A percentile compares a stretch with the other conserved stretches of the same genome.
Evolutionary conservation across 495 filamentous ascomycete genomes (phyloP).

Genomic region (Chaetomium fimeti): DNA sequence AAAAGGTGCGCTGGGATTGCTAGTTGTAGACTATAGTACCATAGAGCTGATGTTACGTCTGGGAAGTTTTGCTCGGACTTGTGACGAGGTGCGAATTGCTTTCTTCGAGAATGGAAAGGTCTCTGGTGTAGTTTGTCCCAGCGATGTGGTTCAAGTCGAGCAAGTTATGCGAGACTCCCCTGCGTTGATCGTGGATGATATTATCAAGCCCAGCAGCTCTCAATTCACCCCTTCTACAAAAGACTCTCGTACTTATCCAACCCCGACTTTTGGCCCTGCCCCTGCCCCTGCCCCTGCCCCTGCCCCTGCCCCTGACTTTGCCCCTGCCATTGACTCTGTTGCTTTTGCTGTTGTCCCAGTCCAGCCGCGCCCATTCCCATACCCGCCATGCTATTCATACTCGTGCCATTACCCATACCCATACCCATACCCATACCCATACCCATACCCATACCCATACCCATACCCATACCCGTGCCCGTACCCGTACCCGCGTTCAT

Average conservation of each 20-base stretch:
- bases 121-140: too few relatives aligned
- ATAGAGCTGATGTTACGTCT: background rate
- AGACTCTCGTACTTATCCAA: constrained; percentile 82
- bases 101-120: too few relatives aligned
- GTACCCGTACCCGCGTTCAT: constrained; percentile 24
- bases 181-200: background rate
- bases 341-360: constrained; percentile 25
- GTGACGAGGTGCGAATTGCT: background rate
- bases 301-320: constrained; percentile 29
- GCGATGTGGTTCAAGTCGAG: too few relatives aligned
- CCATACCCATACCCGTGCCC: constrained; percentile 28
- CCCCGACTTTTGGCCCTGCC: constrained; percentile 54
- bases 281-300: constrained; percentile 38
- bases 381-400: constrained; percentile 23
- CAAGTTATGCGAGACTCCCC: too few relatives aligned
- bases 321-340: constrained; percentile 23
- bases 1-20: background rate
- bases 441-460: constrained; percentile 15
- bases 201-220: background rate
- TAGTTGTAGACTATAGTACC: background rate
- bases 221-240: constrained; percentile 44
- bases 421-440: constrained; percentile 31
- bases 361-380: constrained; percentile 14
- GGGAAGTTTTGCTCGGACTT: background rate
- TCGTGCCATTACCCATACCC: constrained; percentile 30